phyloP scores from a whole-genome alignment of 2,329 filamentous ascomycete genomes.

The Peltaster fructicola region DNA sequence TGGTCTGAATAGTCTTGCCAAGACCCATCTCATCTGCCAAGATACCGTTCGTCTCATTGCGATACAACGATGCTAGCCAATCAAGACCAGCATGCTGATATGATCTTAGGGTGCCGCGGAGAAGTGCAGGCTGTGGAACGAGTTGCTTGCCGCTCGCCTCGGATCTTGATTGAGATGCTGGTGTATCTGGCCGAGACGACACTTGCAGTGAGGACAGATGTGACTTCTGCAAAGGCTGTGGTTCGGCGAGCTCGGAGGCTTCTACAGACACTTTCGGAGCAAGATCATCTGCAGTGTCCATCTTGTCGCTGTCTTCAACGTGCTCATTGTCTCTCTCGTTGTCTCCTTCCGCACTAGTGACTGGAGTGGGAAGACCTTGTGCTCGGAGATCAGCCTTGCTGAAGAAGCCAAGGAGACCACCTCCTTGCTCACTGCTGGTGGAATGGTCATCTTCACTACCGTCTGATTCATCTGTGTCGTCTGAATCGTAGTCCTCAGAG shows the following conservation, averaged over 20 bases:
- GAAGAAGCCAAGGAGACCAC: conserved; percentile 12
- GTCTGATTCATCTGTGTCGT: conserved; percentile 21
- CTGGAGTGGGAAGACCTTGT: conserved; percentile 17
- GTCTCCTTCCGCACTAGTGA: conserved; percentile 15
- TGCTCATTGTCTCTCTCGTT: conserved; percentile 1
- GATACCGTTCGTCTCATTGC: conserved; percentile 86
- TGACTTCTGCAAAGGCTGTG: not conserved
- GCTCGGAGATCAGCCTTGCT: conserved; percentile 11
- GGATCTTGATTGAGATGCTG: conserved; percentile 2
- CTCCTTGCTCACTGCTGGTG: conserved; percentile 12
- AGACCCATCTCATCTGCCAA: conserved; percentile 97
- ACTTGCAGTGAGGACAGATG: not conserved
- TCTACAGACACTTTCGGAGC: not conserved
- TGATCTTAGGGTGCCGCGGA: conserved; percentile 78
- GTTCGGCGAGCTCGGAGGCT: conserved; percentile 1
- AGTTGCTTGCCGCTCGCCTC: conserved; percentile 7
- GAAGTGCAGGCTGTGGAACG: conserved; percentile 43
- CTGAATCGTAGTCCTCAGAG: conserved; percentile 17
- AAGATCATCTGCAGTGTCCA: not conserved
- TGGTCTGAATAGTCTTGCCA: conserved; percentile 96
- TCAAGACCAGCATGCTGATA: conserved; percentile 96
- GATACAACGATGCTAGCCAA: conserved; percentile 87
- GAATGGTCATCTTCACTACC: conserved; percentile 13
- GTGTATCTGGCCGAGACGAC: conserved; percentile 2
- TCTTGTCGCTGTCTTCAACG: not conserved